These are phyloP conservation scores for Pilaira anomala DNA, from an alignment of 192 early-diverging fungal species.

Conservation along the genomic window DNA sequence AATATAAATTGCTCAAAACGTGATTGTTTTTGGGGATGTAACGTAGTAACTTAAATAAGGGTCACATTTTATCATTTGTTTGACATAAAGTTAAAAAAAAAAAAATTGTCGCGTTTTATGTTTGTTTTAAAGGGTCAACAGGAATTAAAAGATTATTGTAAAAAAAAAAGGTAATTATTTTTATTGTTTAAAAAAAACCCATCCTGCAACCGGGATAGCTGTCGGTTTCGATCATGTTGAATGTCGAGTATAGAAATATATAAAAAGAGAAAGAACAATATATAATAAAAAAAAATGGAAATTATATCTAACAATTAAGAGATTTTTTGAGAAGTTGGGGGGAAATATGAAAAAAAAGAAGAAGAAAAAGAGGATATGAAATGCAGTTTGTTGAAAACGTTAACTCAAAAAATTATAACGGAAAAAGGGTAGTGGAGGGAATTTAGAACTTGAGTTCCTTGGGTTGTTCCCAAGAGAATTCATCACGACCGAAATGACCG, in stretches of 20 bases:
- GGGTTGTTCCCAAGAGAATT: slow-evolving; percentile 94
- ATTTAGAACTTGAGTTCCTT: slow-evolving; percentile 70
- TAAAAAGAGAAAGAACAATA: slow-evolving; percentile 8
- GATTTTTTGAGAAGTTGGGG: neutral
- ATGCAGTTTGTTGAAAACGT: slow-evolving; percentile 29
- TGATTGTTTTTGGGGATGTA: too few species aligned
- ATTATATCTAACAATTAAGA: neutral
- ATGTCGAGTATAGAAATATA: slow-evolving; percentile 13
- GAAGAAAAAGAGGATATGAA: neutral
- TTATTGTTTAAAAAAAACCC: slow-evolving; percentile 14
- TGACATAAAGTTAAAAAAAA: too few species aligned
- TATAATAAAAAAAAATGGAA: slow-evolving; percentile 2
- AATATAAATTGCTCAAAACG: too few species aligned
- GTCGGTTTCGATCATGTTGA: slow-evolving; percentile 32
- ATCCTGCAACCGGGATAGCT: slow-evolving; percentile 30
- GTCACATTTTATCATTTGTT: too few species aligned
- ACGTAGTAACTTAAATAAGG: too few species aligned
- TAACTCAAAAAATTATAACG: slow-evolving; percentile 1
- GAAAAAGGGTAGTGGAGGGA: neutral
- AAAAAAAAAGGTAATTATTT: neutral
- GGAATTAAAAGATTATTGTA: too few species aligned
- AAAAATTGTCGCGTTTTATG: neutral
- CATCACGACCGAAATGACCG: slow-evolving; percentile 88
- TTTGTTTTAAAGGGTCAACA: too few species aligned
- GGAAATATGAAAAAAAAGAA: neutral